Percentiles rank a stretch among this genome's conserved stretches.
Conservation (phyloP, 805 yeast genomes). For the Cyberlindnera misumaiensis region DNA sequence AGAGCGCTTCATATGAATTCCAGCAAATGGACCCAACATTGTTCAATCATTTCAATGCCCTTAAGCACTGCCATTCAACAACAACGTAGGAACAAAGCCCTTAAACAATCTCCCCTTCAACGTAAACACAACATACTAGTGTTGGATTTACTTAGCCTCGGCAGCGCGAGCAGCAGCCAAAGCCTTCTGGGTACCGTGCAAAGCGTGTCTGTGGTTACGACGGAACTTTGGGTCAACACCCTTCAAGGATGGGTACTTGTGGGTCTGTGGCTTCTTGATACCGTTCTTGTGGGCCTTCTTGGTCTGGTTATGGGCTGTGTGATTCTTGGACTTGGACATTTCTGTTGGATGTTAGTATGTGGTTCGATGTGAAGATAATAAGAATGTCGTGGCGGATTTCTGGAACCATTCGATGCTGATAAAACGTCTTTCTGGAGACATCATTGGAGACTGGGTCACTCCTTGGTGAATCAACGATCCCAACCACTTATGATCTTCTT, state of each 20-base stretch:
- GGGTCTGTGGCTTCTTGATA: slow-evolving; percentile 97
- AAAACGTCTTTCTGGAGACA: no score
- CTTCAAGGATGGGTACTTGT: slow-evolving; percentile 97
- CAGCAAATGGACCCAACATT: background rate
- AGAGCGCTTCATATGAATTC: slow-evolving; percentile 2
- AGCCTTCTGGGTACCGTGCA: slow-evolving; percentile 94
- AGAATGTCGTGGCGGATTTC: no score
- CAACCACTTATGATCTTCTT: no score
- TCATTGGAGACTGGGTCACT: no score
- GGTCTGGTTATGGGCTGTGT: slow-evolving; percentile 99
- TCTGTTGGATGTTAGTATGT: slow-evolving; percentile 20
- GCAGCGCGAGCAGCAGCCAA: slow-evolving; percentile 71
- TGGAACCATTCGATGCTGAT: no score
- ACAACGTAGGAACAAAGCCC: background rate
- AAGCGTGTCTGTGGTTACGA: slow-evolving; percentile 99
- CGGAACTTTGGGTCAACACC: slow-evolving; percentile 99
- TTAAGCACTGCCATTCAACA: background rate
- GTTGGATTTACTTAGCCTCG: slow-evolving; percentile 29
- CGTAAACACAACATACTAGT: no score
- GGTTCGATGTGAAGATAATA: no score
- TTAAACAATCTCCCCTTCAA: slow-evolving; percentile 1
- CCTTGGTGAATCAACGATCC: no score
- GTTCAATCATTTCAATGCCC: background rate
- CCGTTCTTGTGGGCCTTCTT: slow-evolving; percentile 99
- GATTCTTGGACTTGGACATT: slow-evolving; percentile 99